Base-by-base conservation (phyloP, 2,329 filamentous ascomycete genomes). In the Trichoderma citrinoviride region DNA sequence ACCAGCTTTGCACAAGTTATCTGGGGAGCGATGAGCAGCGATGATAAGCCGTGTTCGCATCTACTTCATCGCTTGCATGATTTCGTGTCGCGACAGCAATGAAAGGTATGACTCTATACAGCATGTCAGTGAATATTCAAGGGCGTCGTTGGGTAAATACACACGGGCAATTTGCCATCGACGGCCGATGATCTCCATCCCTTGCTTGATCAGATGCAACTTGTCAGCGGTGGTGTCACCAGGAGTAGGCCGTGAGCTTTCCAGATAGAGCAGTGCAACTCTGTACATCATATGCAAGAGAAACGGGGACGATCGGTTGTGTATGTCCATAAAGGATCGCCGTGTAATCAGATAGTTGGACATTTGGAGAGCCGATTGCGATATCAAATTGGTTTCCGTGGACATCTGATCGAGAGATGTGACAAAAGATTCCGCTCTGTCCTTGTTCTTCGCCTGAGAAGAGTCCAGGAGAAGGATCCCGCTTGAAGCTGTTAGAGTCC, bases 251-350 rank as follows among this genome's bases (percentile, higher is more conserved):
- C 4, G 19, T 5, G 49, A 62, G n/a, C 57, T 50, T 14, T 41
- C 41, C 43, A 65, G 23, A 23, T 62, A 41, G n/a, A 65, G 19
- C 21, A 55, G 1, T 1, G 57, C 56, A 23, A 62, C 47, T 14
- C 33, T 63, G 29, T 65, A 65, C n/a, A 55, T 7, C 46, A 63
- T 27, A 50, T 65, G 64, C 23, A 65, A 14, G 17, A 65, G 57
- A 10, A 65, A 62, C 4, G 64, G 64, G 5, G 64, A 62, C 15
- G 60, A 19, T 5, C 33, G 29, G 14, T 29, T 19, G 25, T 43
- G 44, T n/a, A 61, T 19, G 1, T 65, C 58, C 8, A 15, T 15
- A 15, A 33, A 15, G 2, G 64, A 15, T 2, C n/a, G 46, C 25
- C 60, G n/a, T 3, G 54, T 2, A 14, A 37, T 14, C n/a, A 65